Evolutionary conservation across 306 rosid genomes (phyloP), one percentile per base, ranked within the genome.

Genomic region (Pterocarpus macrocarpus): DNA sequence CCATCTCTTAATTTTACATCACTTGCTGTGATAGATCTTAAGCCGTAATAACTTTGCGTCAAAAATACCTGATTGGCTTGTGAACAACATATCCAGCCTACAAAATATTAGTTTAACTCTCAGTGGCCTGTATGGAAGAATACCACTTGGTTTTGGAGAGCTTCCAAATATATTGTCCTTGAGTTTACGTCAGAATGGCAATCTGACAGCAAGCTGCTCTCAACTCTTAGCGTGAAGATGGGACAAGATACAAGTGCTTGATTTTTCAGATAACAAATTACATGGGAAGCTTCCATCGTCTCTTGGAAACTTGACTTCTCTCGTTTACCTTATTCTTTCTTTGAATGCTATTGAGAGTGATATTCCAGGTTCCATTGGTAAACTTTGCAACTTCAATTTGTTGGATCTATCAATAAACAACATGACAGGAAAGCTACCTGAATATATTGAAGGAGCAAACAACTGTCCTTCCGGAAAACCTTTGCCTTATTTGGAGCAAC

Each of bases 261-360:
- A 16, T 9, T 83, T 86, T 33, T 22, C 52, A 58, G 4, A 1
- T 4, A 86, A 63, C 52, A 67, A 55, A 8, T 5, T 90, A 32
- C 79, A 88, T 67, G 90, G 86, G 10, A 41, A 67, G 61, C 83
- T 84, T 71, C 89, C 87, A 16, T 33, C 78, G 49, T 79, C 87
- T 63, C 1, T 82, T 33, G 90, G 88, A 74, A 90, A 90, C 82
- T 38, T 86, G 81, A 84, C 85, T 44, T 10, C 79, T 75, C 91
- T 88, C 34, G 38, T 69, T 62, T 0, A 44, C 36, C 77, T 84
- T 16, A 76, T 74, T 64, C 78, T 88, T 57, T 39, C 3, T 3
- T 0, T 0, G n/a, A 86, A 90, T 53, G 35, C 57, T 33, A 11
- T 84, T 2, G 47, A 71, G 28, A 90, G 88, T 43, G 77, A 75